Evolutionary conservation across 352 stramenopile genomes (phyloP), one percentile per base, ranked within the genome.

Genomic region (Pythium chondricola): DNA sequence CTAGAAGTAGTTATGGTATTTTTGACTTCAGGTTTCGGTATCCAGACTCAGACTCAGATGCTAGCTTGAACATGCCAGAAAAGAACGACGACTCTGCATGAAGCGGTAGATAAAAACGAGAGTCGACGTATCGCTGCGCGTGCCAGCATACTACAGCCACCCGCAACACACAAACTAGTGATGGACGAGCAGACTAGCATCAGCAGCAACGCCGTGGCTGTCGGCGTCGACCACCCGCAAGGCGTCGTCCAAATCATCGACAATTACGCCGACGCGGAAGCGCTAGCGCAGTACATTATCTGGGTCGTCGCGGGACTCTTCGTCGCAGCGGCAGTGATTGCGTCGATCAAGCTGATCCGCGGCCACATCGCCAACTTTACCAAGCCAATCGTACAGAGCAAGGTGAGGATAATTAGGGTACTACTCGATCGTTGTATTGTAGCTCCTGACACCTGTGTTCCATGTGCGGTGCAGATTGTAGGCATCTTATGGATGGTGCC

Each of bases 401-500:
- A 98, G 63, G 95, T 98, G 32, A 46, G 40, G 11, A 26, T 24
- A 26, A 42, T 9, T 24, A 18, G 13, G 21, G 30, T 7, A 29
- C 13, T 5, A 13, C 29, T 4, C 29, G 9, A 30, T 32, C 9
- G 11, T 30, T 24, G 25, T 14, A 17, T 35, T 86, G 16, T 66
- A 82, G 56, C 35, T 60, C 3, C 31, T n/a, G n/a, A n/a, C n/a
- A n/a, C n/a, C n/a, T n/a, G n/a, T n/a, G n/a, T n/a, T n/a, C n/a
- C n/a, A n/a, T n/a, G n/a, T n/a, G n/a, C n/a, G n/a, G n/a, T n/a
- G 18, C 33, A 98, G 74, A 95, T 98, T 57, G 88, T 99, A 3
- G 83, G 96, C 0, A 99, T 99, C 55, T 58, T 99, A 18, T 98
- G 93, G 93, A 98, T 99, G 93, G 95, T 99, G 14, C 96, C 96